Base-by-base conservation (phyloP, 2,329 filamentous ascomycete genomes). In the Malbranchea zuffiana region DNA sequence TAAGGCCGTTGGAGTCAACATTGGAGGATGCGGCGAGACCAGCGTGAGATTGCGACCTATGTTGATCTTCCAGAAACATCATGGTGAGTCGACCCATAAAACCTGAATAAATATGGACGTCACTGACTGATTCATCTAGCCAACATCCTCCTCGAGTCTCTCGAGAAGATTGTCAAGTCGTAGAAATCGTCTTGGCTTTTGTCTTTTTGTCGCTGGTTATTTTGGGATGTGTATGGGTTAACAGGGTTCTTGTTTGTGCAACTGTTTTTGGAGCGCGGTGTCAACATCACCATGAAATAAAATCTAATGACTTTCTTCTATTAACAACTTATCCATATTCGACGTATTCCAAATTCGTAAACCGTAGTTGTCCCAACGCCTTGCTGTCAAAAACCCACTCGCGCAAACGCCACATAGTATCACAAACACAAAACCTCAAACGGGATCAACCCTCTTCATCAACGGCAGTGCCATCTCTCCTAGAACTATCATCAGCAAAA, bases 41-140 rank as follows among this genome's bases (percentile, higher is more conserved):
- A 84, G 87, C 18, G 81, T 95, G 8, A 68, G 86, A 34, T 65
- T 95, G 56, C 68, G 86, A 51, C 87, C 86, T 28, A 94, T 94
- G 87, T 65, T 95, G 50, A 79, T 87, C 53, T 90, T 95, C 69
- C 82, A 94, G 74, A 75, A 85, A 71, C 75, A 81, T 57, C 88
- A 96, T 62, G 87, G 65, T 66, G 51, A 53, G 63, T 48, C 8
- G 15, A 11, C 19, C 6, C n/a, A 12, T 26, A 23, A 12, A 21
- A 6, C 34, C 12, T 32, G 24, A 21, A 10, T n/a, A 13, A 4
- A 24, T 4, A 12, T 28, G 40, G 24, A 46, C 54, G 47, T 51
- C 41, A 37, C 21, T 32, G 30, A 44, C n/a, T 35, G 37, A 34
- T 31, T 43, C n/a, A 36, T 42, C 11, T 43, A 63, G 60, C 81